A percentile compares a stretch with the other conserved stretches of the same genome.
phyloP scores from a whole-genome alignment of 305 asterid species.

The Andrographis paniculata region DNA sequence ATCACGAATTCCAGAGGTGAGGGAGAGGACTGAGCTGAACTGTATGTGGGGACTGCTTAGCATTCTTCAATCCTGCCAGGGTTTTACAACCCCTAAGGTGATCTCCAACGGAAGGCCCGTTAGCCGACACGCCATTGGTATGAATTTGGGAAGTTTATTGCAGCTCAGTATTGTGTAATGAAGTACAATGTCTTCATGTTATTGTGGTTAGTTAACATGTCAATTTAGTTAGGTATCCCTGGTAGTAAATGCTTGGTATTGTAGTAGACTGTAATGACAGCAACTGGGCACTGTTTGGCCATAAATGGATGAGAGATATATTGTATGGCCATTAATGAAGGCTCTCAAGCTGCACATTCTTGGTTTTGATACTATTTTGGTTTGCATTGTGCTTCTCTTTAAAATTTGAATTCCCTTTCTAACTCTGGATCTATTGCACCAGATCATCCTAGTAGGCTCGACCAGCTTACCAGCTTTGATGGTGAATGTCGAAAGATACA shows the following conservation, averaged over 20 bases:
- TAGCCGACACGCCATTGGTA: slow-evolving; percentile 31
- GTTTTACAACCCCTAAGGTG: slow-evolving; percentile 24
- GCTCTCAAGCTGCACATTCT: slow-evolving; percentile 1
- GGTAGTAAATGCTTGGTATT: slow-evolving; percentile 18
- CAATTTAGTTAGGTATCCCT: slow-evolving; percentile 25
- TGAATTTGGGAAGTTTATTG: background rate
- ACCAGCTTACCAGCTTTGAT: slow-evolving; percentile 29
- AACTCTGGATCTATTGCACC: too few relatives aligned
- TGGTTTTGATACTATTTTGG: slow-evolving; percentile 8
- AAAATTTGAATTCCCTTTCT: background rate
- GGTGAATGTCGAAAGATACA: slow-evolving; percentile 35
- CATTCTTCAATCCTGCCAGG: slow-evolving; percentile 42
- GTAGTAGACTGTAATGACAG: slow-evolving; percentile 14
- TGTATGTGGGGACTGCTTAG: slow-evolving; percentile 49
- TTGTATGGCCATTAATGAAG: slow-evolving; percentile 18
- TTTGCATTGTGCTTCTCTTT: background rate
- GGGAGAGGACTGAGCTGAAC: slow-evolving; percentile 30
- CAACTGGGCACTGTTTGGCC: slow-evolving; percentile 18
- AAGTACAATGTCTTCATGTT: slow-evolving; percentile 6
- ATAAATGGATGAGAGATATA: too few relatives aligned
- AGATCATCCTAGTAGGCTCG: slow-evolving; percentile 36
- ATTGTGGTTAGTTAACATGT: slow-evolving; percentile 23
- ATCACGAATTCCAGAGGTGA: too few relatives aligned
- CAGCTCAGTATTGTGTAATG: background rate
- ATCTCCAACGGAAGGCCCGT: slow-evolving; percentile 34